Percentiles rank a stretch among this genome's conserved stretches.
Evolutionary conservation across 176 grass and related monocot genomes (phyloP).

Genomic region (Aegilops sharonensis): DNA sequence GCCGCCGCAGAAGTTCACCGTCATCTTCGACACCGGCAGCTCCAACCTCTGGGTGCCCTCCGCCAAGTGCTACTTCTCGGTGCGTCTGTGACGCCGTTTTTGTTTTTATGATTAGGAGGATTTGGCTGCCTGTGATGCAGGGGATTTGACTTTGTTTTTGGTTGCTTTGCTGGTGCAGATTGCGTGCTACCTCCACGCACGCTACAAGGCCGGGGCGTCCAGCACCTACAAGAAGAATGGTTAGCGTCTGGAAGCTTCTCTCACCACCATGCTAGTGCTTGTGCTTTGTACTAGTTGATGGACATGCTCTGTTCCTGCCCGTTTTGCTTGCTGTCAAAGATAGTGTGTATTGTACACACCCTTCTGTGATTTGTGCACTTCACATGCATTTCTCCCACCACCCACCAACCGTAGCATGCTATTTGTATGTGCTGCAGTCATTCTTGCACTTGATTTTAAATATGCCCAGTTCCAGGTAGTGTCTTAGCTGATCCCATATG

Average conservation of each 20-base stretch:
- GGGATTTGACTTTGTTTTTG: background rate
- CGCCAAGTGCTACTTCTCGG: constrained; percentile 94
- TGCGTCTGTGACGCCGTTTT: constrained; percentile 1
- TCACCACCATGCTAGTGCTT: background rate
- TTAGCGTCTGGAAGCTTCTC: constrained; percentile 33
- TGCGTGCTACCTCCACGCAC: constrained; percentile 87
- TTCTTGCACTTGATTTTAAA: background rate
- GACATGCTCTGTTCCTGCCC: background rate
- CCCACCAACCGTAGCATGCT: background rate
- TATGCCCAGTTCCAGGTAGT: background rate
- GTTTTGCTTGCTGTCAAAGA: background rate
- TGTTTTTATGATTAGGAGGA: background rate
- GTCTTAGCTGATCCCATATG: background rate
- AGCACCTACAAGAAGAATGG: constrained; percentile 93
- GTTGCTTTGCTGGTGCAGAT: constrained; percentile 48
- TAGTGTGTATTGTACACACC: background rate
- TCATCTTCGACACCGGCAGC: constrained; percentile 98
- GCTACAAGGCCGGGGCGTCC: constrained; percentile 77
- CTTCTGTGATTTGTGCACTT: background rate
- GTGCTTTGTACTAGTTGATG: background rate
- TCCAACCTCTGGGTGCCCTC: constrained; percentile 98
- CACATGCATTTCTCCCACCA: background rate
- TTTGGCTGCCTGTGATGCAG: background rate
- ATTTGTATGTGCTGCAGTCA: background rate
- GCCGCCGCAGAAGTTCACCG: constrained; percentile 87